A percentile compares a stretch with the other conserved stretches of the same genome.
These are phyloP conservation scores for Solanum peruvianum DNA, from an alignment of 257 asterid genomes.

Conservation along the genomic window DNA sequence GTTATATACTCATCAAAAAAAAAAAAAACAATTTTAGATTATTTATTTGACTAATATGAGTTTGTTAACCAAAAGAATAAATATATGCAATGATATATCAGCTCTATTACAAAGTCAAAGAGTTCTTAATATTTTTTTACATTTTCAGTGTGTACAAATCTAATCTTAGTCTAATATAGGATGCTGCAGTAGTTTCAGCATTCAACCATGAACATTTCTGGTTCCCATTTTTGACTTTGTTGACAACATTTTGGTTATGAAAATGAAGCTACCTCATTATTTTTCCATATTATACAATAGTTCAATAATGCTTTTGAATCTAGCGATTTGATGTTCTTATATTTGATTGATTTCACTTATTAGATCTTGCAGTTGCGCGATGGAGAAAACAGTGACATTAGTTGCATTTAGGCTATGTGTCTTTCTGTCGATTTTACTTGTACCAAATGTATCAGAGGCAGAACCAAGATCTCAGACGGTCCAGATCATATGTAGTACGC, in stretches of 20 bases:
- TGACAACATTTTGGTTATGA: background rate
- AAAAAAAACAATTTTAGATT: too few relatives aligned
- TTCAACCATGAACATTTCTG: background rate
- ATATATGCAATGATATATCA: too few relatives aligned
- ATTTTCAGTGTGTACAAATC: background rate
- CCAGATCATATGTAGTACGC: constrained; percentile 32
- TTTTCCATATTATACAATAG: background rate
- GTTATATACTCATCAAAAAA: too few relatives aligned
- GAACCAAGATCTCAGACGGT: constrained; percentile 55
- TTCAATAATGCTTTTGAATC: background rate
- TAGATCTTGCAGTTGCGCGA: background rate
- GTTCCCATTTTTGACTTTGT: background rate
- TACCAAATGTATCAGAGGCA: constrained; percentile 26
- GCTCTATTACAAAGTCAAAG: background rate
- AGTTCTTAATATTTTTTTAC: background rate
- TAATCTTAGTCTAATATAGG: background rate
- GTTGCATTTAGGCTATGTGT: background rate
- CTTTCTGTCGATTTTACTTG: constrained; percentile 12
- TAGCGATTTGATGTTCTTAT: background rate
- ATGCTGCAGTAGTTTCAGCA: background rate
- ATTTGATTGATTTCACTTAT: background rate
- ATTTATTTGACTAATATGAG: background rate
- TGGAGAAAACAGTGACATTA: constrained; percentile 12
- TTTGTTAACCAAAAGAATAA: background rate
- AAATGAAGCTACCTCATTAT: background rate